Evolutionary conservation across 2,329 filamentous ascomycete species (phyloP), one percentile per base, ranked within the genome.

Genomic region (Diaporthe sp.): DNA sequence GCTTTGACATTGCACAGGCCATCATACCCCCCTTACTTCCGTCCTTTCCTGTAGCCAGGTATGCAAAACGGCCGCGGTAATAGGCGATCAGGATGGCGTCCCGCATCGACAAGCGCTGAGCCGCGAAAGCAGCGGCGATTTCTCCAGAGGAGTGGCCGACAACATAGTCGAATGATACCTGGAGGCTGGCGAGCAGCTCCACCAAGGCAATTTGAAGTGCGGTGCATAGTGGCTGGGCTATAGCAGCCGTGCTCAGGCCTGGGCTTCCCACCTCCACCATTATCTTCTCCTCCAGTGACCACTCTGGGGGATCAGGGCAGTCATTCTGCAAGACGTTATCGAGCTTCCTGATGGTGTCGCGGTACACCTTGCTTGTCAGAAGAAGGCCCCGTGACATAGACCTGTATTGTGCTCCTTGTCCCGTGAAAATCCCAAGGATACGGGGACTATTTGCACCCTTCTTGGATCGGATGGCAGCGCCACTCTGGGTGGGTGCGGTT

Each of bases 221-320:
- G 0, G 88, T 90, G 69, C 86, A 90, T 1, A 89, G 77, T 0
- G 89, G 86, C 75, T 91, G 89, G 0, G 86, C 84, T 30, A 89
- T 76, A 4, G 83, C 81, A 0, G 86, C 83, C 25, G 82, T 77
- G 12, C 83, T 53, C 0, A 88, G 77, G 4, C 78, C 75, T 8
- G 83, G 84, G 1, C 61, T 42, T 0, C 73, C 70, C 1, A 73
- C 50, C 0, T 79, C 78, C 2, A 79, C 81, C 73, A 80, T 56
- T 27, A 86, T 81, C 71, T 84, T 79, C 4, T 80, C 74, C 76
- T 81, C 80, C 37, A 86, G 74, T 0, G 79, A 80, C 81, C 81
- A 83, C n/a, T 76, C 71, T 3, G 80, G 76, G 27, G 76, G 74
- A 50, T 83, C 73, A 9, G 76, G 71, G 39, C 73, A 75, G 27